A percentile compares a stretch with the other conserved stretches of the same genome.
Conservation (phyloP, 139 green algal species). For the Nannochloris sp. region DNA sequence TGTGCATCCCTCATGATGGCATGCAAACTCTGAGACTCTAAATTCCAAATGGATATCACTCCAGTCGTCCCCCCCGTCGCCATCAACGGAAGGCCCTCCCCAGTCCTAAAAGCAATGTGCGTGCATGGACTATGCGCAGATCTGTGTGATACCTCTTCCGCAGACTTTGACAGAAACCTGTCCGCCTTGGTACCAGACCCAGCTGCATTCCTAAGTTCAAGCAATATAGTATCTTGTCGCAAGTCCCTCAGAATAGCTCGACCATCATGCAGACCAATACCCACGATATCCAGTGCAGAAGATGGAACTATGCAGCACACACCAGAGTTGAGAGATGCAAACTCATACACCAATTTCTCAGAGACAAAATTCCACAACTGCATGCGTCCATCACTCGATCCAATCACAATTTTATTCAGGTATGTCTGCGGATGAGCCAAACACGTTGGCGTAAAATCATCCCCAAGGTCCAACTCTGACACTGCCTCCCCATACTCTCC, state of each 20-base stretch:
- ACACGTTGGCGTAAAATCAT: conserved; percentile 66
- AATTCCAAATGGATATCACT: conserved; percentile 83
- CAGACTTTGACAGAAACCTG: conserved; percentile 11
- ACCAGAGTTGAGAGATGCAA: conserved; percentile 43
- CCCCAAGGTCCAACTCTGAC: conserved; percentile 14
- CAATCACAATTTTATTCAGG: conserved; percentile 92
- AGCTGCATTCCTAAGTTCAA: conserved; percentile 55
- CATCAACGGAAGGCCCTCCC: conserved; percentile 55
- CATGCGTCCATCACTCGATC: conserved; percentile 54
- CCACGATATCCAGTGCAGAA: conserved; percentile 89
- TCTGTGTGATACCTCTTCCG: conserved; percentile 7
- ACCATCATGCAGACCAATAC: conserved; percentile 79
- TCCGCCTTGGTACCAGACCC: conserved; percentile 38
- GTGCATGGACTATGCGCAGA: conserved; percentile 30
- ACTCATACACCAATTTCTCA: conserved; percentile 59
- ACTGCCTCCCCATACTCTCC: conserved; percentile 44
- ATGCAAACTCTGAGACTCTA: conserved; percentile 71
- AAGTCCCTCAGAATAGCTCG: conserved; percentile 80
- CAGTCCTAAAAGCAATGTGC: conserved; percentile 49
- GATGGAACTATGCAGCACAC: conserved; percentile 60
- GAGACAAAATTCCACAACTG: conserved; percentile 86
- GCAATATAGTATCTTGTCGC: conserved; percentile 48
- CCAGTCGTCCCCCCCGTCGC: conserved; percentile 63
- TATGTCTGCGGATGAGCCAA: conserved; percentile 94
- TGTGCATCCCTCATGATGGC: conserved; percentile 64